These are phyloP conservation scores for Lactarius indigo DNA, from an alignment of 768 basidiomycete genomes.

Conservation along the genomic window DNA sequence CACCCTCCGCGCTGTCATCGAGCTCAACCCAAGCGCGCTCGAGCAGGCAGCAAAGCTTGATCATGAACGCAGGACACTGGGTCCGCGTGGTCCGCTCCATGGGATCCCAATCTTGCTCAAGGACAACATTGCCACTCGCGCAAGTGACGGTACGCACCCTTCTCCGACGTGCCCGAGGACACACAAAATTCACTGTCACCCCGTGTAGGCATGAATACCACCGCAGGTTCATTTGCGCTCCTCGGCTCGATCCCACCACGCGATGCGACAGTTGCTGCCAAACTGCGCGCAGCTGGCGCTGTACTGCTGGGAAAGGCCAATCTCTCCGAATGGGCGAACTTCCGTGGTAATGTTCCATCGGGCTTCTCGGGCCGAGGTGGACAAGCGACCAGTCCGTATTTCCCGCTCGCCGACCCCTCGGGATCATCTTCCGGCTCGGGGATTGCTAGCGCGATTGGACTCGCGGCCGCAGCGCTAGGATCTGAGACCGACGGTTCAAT, in stretches of 20 bases:
- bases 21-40: conserved; percentile 39
- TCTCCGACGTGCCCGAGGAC: neutral
- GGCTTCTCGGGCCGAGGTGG: conserved; percentile 51
- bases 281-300: conserved; percentile 35
- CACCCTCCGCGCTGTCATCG: conserved; percentile 39
- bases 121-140: conserved; percentile 36
- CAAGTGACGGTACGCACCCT: conserved; percentile 30
- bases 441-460: conserved; percentile 39
- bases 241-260: conserved; percentile 35
- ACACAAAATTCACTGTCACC: conserved; percentile 26
- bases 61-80: conserved; percentile 26
- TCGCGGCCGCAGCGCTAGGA: conserved; percentile 43
- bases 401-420: conserved; percentile 40
- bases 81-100: conserved; percentile 32
- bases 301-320: conserved; percentile 42
- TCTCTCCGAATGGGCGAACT: conserved; percentile 43
- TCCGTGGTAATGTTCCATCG: conserved; percentile 35
- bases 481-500: conserved; percentile 50
- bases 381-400: conserved; percentile 41
- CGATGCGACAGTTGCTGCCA: conserved; percentile 34
- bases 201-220: conserved; percentile 38
- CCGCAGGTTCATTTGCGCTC: conserved; percentile 36
- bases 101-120: conserved; percentile 38
- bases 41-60: conserved; percentile 35
- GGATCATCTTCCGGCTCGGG: conserved; percentile 45